A percentile compares a stretch with the other conserved stretches of the same genome.
Conservation (phyloP, 2,329 filamentous ascomycete genomes). For the Sarocladium strictum region DNA sequence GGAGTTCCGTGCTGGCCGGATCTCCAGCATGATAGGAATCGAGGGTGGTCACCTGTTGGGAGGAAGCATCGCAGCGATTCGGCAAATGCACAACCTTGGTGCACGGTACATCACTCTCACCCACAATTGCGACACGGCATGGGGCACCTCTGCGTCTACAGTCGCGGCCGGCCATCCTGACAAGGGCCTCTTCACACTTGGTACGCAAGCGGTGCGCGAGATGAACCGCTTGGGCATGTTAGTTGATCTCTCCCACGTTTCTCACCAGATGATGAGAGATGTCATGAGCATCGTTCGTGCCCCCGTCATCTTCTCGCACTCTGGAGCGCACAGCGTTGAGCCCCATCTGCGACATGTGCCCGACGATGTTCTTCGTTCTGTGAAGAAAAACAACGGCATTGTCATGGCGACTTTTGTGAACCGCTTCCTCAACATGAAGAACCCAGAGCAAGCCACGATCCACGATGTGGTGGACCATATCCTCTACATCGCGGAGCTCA, state of each 20-base stretch:
- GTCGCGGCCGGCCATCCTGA: conserved; percentile 19
- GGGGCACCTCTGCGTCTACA: conserved; percentile 21
- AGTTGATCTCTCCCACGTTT: conserved; percentile 25
- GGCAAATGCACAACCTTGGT: conserved; percentile 29
- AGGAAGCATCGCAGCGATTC: conserved; percentile 25
- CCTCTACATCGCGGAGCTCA: conserved; percentile 20
- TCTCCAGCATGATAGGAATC: conserved; percentile 31
- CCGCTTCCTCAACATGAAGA: conserved; percentile 25
- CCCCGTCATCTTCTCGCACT: conserved; percentile 27
- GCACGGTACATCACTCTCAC: conserved; percentile 31
- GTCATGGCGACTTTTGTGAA: conserved; percentile 33
- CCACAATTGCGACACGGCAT: conserved; percentile 18
- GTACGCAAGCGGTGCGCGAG: conserved; percentile 22
- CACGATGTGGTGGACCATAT: conserved; percentile 31
- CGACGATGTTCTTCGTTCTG: conserved; percentile 29
- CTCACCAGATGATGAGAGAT: conserved; percentile 24
- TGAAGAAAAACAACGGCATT: conserved; percentile 31
- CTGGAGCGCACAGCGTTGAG: conserved; percentile 19
- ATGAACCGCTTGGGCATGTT: conserved; percentile 29
- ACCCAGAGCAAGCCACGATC: conserved; percentile 23
- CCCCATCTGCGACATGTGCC: conserved; percentile 32
- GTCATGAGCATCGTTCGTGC: conserved; percentile 20
- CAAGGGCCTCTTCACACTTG: conserved; percentile 19
- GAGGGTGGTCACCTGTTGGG: conserved; percentile 31
- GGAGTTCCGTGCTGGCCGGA: conserved; percentile 25